Base-by-base conservation (phyloP, 352 stramenopile species). In the Aphanomyces astaci region DNA sequence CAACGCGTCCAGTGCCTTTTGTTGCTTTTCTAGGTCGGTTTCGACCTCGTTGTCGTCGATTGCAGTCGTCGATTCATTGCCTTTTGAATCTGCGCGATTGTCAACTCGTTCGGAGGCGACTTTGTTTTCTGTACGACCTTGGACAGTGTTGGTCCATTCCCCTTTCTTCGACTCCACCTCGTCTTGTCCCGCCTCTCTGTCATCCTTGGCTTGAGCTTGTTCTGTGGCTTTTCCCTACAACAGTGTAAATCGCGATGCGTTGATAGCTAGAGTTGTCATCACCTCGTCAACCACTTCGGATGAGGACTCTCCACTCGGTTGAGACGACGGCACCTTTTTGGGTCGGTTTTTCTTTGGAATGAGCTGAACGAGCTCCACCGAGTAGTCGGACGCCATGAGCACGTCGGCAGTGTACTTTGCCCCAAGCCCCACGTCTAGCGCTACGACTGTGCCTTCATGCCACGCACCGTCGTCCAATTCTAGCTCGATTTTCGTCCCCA, bases 381-480 rank as follows among this genome's bases (percentile, higher is more conserved):
- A 77, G 28, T 81, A 71, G 45, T 93, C 85, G 11, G 87, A 76
- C 0, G 78, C 36, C 64, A 86, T 90, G 13, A 87, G 32, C 11
- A 93, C 63, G 0, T 90, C 74, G 0, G 85, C 85, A 0, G 78
- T 88, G 63, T 77, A 81, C 1, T 74, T 72, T n/a, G 84, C 78
- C 49, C 83, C 90, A 15, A 79, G 64, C 32, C 81, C 90, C 15
- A 78, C 67, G 45, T 93, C 85, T 0, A 92, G 39, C 0, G 72
- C 71, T 7, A 88, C 33, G 30, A 93, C 71, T 24, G 75, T 74
- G 17, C 80, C 87, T 52, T 84, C 70, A 62, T 93, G 90, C 81
- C 83, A 92, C 15, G 73, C 69, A 27, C 86, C 80, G 39, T 93
- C 83, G 32, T 93, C 85, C 32, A 86, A 81, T 33, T 88, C 78